Evolutionary conservation across 2,329 filamentous ascomycete genomes (phyloP), one percentile per base, ranked within the genome.

Genomic region (Aspergillus proliferans): DNA sequence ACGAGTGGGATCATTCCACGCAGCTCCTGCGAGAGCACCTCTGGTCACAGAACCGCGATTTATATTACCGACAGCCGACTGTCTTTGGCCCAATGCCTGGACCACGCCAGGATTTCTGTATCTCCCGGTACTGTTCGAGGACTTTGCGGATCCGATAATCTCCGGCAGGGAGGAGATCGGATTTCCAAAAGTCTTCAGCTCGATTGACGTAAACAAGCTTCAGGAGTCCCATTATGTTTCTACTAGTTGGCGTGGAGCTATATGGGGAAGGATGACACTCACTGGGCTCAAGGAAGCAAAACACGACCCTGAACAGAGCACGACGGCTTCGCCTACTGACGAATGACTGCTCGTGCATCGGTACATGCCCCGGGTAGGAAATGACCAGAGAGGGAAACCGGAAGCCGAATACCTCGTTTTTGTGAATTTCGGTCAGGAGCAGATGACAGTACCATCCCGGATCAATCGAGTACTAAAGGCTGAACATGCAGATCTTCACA

Each of bases 161-260:
- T 78, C 76, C 3, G 81, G 79, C 0, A 68, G 80, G 1, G 81
- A 84, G 43, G 82, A 84, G 54, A 69, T 84, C 0, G 82, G 82
- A 0, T 80, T 83, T 74, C 79, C 80, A 0, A 84, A 83, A 63
- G 53, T 83, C 0, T 81, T 72, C 53, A 74, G 74, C n/a, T 66
- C 74, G 0, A 71, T 83, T 8, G 71, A 80, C 22, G 54, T 79
- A 12, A 54, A 70, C 24, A 60, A 65, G 39, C 60, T 65, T 19
- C 56, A 52, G 14, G 58, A 64, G 26, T 68, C 66, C 1, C 75
- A 71, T 51, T 62, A 62, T 4, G 54, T 78, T 22, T 64, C 60
- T 8, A 71, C 71, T 2, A 65, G 67, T 45, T 76, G 74, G 74
- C 57, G 71, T 48, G 72, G 71, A 0, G 63, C 68, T n/a, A 58